Evolutionary conservation across 164 flowering plant genomes (phyloP), one percentile per base, ranked within the genome.

Genomic region (Umbilicus rupestris): DNA sequence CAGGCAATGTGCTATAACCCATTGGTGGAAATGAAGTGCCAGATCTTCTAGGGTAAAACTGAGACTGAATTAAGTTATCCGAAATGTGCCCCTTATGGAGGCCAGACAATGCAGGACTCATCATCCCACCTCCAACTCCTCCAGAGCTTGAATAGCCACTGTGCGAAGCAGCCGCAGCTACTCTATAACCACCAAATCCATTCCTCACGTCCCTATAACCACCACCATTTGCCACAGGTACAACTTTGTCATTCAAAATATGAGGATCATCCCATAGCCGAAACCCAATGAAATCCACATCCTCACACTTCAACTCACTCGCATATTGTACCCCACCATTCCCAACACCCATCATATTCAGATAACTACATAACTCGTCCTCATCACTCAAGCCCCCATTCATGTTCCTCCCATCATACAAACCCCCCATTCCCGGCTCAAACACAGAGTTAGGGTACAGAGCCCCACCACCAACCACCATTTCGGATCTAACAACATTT

Each of bases 101-200:
- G 19, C 14, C 65, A 31, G 42, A 35, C 39, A 35, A 39, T n/a
- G 26, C 65, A 35, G 65, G 65, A 63, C 45, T 20, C 12, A 35
- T 37, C 44, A 62, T 3, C 65, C 24, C 42, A 5, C 42, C 65
- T 33, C 42, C 65, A 62, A 19, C 42, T 20, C 65, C 65, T 39
- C 65, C 42, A 33, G 9, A 28, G 33, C 60, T 55, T 1, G 28
- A 10, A 55, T 55, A 55, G 3, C 59, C 31, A 26, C 31, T 10
- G 33, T 28, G 60, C 19, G 8, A 26, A 28, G 0, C 60, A 55
- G 16, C 60, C 12, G 33, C 33, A 55, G 60, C 33, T 55, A 1
- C 33, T 29, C 60, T 33, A 55, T 55, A 55, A 55, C 60, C 60
- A 26, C 60, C 14, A 12, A 24, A 52, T 52, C 58, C 58, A 52